A percentile compares a stretch with the other conserved stretches of the same genome.
Evolutionary conservation across 2,329 filamentous ascomycete species (phyloP).

Genomic region (Fusarium anthophilum): DNA sequence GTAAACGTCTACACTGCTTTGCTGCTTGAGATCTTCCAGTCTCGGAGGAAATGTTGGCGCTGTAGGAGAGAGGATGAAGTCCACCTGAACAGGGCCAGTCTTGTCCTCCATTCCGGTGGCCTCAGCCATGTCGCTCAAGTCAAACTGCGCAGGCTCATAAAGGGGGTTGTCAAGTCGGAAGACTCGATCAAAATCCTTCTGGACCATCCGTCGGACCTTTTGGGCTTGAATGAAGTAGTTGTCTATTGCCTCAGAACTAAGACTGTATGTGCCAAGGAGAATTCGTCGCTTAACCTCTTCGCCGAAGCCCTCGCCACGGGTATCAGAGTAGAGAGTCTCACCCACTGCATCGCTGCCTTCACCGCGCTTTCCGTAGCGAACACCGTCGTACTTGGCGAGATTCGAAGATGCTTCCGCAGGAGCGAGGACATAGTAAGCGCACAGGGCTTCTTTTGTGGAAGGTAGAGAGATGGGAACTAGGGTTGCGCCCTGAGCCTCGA

Average conservation of each 20-base stretch:
- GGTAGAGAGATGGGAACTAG: constrained; percentile 84
- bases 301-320: constrained; percentile 80
- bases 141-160: constrained; percentile 60
- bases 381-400: constrained; percentile 94
- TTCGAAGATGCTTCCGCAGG: constrained; percentile 96
- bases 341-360: constrained; percentile 62
- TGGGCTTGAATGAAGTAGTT: constrained; percentile 98
- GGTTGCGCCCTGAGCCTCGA: constrained; percentile 73
- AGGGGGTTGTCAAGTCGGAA: constrained; percentile 79
- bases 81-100: constrained; percentile 71
- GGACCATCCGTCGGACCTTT: constrained; percentile 82
- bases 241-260: constrained; percentile 90
- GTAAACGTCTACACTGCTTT: constrained; percentile 77
- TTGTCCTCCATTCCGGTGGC: constrained; percentile 62
- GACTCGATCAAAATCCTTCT: constrained; percentile 84
- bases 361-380: constrained; percentile 81
- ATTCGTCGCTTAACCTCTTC: constrained; percentile 87
- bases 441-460: constrained; percentile 83
- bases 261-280: constrained; percentile 86
- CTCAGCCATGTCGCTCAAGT: constrained; percentile 69
- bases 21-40: constrained; percentile 64
- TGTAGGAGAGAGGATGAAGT: constrained; percentile 89
- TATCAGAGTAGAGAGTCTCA: constrained; percentile 78
- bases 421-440: constrained; percentile 94
- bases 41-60: constrained; percentile 79